A percentile compares a stretch with the other conserved stretches of the same genome.
phyloP scores from a whole-genome alignment of 2,329 filamentous ascomycete species.

The Fusarium sp. region DNA sequence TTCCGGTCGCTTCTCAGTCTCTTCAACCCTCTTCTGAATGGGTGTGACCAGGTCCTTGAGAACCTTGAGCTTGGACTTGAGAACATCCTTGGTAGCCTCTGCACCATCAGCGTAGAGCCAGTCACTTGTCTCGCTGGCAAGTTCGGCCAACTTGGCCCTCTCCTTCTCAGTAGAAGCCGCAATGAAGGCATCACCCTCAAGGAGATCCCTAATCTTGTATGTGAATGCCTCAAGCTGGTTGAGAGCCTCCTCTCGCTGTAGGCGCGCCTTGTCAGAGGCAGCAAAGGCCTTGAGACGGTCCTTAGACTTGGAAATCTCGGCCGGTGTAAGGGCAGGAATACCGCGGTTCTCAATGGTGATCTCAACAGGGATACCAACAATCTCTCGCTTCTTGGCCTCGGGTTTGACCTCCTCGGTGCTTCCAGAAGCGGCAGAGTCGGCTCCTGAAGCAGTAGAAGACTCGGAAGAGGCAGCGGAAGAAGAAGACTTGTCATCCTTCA shows the following conservation, averaged over 20 bases:
- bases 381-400: constrained; percentile 69
- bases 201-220: constrained; percentile 85
- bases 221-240: constrained; percentile 96
- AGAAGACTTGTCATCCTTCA: constrained; percentile 55
- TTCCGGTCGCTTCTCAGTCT: constrained; percentile 77
- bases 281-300: constrained; percentile 87
- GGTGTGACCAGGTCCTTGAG: constrained; percentile 83
- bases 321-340: constrained; percentile 60
- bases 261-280: constrained; percentile 81
- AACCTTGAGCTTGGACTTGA: constrained; percentile 80
- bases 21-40: constrained; percentile 79
- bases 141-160: constrained; percentile 73
- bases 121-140: constrained; percentile 77
- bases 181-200: constrained; percentile 81
- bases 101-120: constrained; percentile 92
- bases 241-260: constrained; percentile 83
- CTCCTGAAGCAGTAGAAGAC: constrained; percentile 45
- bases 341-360: constrained; percentile 63
- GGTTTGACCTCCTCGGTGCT: constrained; percentile 60
- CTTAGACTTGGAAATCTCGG: constrained; percentile 65
- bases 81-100: constrained; percentile 78
- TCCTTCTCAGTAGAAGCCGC: constrained; percentile 76
- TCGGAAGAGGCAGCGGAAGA: constrained; percentile 40
- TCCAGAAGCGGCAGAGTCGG: constrained; percentile 60
- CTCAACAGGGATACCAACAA: constrained; percentile 65